These are phyloP conservation scores for Sporothrix curviconia DNA, from an alignment of 2,329 filamentous ascomycete genomes.

Conservation along the genomic window DNA sequence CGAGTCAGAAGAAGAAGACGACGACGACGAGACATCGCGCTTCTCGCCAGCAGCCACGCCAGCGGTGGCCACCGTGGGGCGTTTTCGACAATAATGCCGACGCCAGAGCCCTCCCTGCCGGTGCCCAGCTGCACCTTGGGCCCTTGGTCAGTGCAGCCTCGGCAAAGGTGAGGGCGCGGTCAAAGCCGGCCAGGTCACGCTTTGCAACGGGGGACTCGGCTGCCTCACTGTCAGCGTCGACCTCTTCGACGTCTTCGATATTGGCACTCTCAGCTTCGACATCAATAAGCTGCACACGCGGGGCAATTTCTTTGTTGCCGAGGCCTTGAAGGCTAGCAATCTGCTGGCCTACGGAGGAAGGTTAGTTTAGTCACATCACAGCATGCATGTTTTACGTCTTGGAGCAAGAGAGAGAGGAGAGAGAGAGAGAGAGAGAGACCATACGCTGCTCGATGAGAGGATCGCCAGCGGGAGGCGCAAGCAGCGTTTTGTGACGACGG, in stretches of 20 bases:
- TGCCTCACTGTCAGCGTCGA: not conserved
- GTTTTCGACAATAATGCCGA: slow-evolving; percentile 31
- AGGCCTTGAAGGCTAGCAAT: slow-evolving; percentile 41
- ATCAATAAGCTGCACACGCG: slow-evolving; percentile 25
- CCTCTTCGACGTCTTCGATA: slow-evolving; percentile 17
- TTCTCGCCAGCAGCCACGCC: slow-evolving; percentile 13
- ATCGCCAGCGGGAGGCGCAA: slow-evolving; percentile 23
- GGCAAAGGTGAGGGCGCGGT: slow-evolving; percentile 40
- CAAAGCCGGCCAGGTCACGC: slow-evolving; percentile 42
- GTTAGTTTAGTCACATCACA: too few relatives aligned
- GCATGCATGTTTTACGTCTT: too few relatives aligned
- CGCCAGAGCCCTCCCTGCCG: slow-evolving; percentile 35
- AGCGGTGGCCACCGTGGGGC: slow-evolving; percentile 12
- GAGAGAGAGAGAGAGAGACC: too few relatives aligned
- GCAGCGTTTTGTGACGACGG: slow-evolving; percentile 16
- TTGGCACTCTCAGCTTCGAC: slow-evolving; percentile 21
- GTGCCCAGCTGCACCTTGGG: slow-evolving; percentile 44
- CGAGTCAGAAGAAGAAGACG: not conserved
- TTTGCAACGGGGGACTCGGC: slow-evolving; percentile 26
- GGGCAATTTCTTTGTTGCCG: slow-evolving; percentile 45
- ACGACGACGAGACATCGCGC: slow-evolving; percentile 17
- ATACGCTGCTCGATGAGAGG: slow-evolving; percentile 32
- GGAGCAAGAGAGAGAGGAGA: too few relatives aligned
- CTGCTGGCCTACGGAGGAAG: too few relatives aligned
- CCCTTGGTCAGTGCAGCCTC: slow-evolving; percentile 39